A percentile compares a stretch with the other conserved stretches of the same genome.
These are phyloP conservation scores for Claviceps capensis DNA, from an alignment of 2,329 filamentous ascomycete species.

Conservation along the genomic window DNA sequence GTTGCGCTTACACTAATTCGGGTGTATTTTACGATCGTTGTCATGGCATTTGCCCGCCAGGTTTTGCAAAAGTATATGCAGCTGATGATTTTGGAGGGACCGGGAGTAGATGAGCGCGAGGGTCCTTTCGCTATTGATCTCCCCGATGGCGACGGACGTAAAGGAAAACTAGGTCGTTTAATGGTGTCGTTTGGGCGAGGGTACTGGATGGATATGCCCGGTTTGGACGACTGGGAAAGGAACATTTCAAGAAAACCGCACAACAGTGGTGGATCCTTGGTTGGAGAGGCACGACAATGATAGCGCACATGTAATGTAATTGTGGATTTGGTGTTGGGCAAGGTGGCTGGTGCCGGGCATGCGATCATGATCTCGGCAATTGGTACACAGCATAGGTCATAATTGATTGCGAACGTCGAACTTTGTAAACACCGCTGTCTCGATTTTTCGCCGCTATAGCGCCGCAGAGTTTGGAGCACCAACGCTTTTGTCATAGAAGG, in stretches of 20 bases:
- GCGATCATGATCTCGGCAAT: not conserved
- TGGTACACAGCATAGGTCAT: no score
- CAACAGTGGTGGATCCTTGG: constrained; percentile 16
- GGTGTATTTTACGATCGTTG: constrained; percentile 70
- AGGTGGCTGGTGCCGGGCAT: not conserved
- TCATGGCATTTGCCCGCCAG: constrained; percentile 70
- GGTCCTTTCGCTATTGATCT: constrained; percentile 57
- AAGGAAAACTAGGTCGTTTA: constrained; percentile 60
- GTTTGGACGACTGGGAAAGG: constrained; percentile 55
- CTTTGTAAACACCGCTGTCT: no score
- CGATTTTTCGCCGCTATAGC: no score
- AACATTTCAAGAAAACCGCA: constrained; percentile 44
- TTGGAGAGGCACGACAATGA: constrained; percentile 17
- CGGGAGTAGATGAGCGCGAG: constrained; percentile 33
- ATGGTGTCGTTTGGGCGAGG: constrained; percentile 61
- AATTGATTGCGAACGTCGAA: no score
- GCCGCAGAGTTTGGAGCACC: no score
- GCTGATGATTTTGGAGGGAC: constrained; percentile 32
- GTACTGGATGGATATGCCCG: constrained; percentile 69
- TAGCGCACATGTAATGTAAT: not conserved
- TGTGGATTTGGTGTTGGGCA: not conserved
- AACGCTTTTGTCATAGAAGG: not conserved
- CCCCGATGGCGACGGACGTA: constrained; percentile 67
- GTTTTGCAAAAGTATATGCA: constrained; percentile 54
- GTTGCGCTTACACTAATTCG: constrained; percentile 59